phyloP scores from a whole-genome alignment of 2,329 filamentous ascomycete genomes.

The Ophioceras dolichostomum region DNA sequence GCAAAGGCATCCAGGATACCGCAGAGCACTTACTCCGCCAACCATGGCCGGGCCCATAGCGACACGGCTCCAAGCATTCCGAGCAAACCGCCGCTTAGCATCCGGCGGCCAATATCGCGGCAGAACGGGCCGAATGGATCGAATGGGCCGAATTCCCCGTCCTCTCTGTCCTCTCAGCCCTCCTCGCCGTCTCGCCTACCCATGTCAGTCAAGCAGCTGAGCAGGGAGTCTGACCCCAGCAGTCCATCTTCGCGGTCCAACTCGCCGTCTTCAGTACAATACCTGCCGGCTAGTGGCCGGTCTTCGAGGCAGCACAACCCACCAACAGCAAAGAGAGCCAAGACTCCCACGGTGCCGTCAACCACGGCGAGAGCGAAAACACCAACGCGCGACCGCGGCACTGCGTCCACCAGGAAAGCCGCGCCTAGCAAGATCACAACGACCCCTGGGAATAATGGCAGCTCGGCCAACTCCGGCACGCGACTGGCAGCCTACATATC shows the following conservation, averaged over 20 bases:
- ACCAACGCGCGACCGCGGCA: constrained; percentile 23
- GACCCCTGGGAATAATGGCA: constrained; percentile 25
- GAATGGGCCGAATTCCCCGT: neutral
- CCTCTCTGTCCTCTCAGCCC: constrained; percentile 8
- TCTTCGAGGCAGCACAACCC: constrained; percentile 18
- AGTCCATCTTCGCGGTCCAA: constrained; percentile 44
- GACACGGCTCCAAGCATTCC: constrained; percentile 27
- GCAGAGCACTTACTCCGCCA: constrained; percentile 19
- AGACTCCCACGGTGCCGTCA: constrained; percentile 23
- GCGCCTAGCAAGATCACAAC: constrained; percentile 26
- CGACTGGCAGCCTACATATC: constrained; percentile 65
- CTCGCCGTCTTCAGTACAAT: constrained; percentile 37
- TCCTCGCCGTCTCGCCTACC: constrained; percentile 22
- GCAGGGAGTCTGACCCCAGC: constrained; percentile 29
- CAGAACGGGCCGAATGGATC: neutral
- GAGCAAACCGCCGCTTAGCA: too few species aligned
- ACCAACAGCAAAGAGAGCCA: constrained; percentile 23
- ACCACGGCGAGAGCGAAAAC: constrained; percentile 25
- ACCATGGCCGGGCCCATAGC: constrained; percentile 43
- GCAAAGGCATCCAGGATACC: constrained; percentile 8
- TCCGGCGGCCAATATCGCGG: neutral
- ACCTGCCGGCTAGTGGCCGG: constrained; percentile 27
- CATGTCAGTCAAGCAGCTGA: constrained; percentile 23
- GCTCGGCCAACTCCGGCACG: constrained; percentile 26
- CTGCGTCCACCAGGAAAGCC: constrained; percentile 19